Evolutionary conservation across 2,329 filamentous ascomycete genomes (phyloP), one percentile per base, ranked within the genome.

Genomic region (Penicillium sp.): DNA sequence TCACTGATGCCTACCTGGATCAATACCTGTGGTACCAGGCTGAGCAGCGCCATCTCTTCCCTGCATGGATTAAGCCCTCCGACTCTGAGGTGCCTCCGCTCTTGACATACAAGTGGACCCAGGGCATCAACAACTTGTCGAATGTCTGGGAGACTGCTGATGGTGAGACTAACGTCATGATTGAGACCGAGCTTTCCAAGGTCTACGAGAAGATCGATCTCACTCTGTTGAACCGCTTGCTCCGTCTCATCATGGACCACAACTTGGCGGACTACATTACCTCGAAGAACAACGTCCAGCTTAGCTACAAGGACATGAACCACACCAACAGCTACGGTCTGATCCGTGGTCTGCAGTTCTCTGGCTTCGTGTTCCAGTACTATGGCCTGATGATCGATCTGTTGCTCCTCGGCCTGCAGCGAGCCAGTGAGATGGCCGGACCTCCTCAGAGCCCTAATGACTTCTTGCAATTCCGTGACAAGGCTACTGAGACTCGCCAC

Each of bases 251-350:
- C 76, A 99, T 99, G 96, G 96, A 99, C 72, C 95, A 99, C 84
- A 99, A 99, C 77, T 81, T 99, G 81, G 95, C 95, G 5, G 96
- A 99, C 78, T 99, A 99, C 80, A 99, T 99, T 74, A 97, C 94
- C 1, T 93, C 94, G 40, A 99, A 99, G 86, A 99, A 99, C 84
- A 99, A 99, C 74, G 95, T 99, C 13, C 94, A 97, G 76, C 86
- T 99, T 65, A 97, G 96, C 65, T 99, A 99, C 84, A 99, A 99
- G 82, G 95, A 99, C 72, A 99, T 99, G 95, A 98, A 97, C 75
- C 95, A 99, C 74, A 95, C 96, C 75, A 99, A 99, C 80, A 96
- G 92, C 75, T 99, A 98, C 75, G 95, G 95, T 70, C 91, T 99
- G 90, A 97, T 99, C 72, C 92, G 95, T 72, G 95, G 96, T 70